Evolutionary conservation across 129 eudicot genomes (phyloP), one percentile per base, ranked within the genome.

Genomic region (Artemisia annua): DNA sequence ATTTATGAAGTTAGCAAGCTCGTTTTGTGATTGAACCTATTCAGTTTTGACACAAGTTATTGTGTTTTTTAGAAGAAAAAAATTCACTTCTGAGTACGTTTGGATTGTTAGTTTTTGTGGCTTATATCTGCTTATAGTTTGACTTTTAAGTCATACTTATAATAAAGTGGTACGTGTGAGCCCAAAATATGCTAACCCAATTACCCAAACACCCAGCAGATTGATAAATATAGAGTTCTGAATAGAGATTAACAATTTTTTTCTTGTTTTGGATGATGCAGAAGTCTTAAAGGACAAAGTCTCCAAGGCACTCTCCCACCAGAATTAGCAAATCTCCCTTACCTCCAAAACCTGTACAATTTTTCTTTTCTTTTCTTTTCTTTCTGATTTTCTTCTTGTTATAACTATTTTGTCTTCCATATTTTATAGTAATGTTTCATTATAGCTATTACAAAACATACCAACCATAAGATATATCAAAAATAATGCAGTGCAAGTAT

Each of bases 221-320:
- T 72, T 5, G 51, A n/a, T n/a, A 53, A 53, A 49, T 22, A 10
- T 61, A 28, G 46, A 64, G 15, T 30, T 24, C 46, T 18, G 10
- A 48, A 44, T 13, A 39, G 11, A 39, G 10, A 39, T 39, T 39
- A 7, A 39, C 46, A 6, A 7, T 15, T 8, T 32, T 3, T 19
- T 1, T 63, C 30, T 73, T 78, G 48, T 9, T 69, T 70, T 58
- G 12, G 63, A 7, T 26, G 44, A 3, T 79, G 65, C 89, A 91
- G 97, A 56, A 48, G 54, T 44, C 76, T 86, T 12, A 91, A 91
- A 80, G 74, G 77, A 16, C 97, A 88, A 74, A 81, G 65, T 59
- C 86, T 91, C 18, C n/a, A 61, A 12, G 96, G 97, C 62, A 70
- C 49, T 15, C 75, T 91, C 56, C 97, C 97, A 7, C 69, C 79